A percentile compares a stretch with the other conserved stretches of the same genome.
Evolutionary conservation across 116 monocot genomes (phyloP).

Genomic region (Cymodocea nodosa): DNA sequence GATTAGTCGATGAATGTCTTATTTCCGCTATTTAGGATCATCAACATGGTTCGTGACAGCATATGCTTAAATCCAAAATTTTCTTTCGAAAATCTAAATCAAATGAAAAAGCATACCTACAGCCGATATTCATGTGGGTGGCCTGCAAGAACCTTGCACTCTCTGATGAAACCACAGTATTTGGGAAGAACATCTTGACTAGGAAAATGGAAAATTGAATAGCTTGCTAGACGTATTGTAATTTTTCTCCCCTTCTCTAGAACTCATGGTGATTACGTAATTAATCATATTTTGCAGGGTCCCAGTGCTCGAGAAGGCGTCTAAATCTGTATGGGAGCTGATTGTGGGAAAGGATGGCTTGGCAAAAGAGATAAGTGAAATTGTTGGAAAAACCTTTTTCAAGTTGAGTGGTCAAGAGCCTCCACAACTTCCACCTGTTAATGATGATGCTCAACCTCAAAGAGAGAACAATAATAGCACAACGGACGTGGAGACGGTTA

Average conservation of each 20-base stretch:
- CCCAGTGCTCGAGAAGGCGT: slow-evolving; percentile 94
- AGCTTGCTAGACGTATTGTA: too few relatives aligned
- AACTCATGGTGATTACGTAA: background rate
- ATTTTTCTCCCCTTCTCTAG: background rate
- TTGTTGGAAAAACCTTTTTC: slow-evolving; percentile 62
- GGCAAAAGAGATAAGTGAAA: slow-evolving; percentile 89
- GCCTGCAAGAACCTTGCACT: too few relatives aligned
- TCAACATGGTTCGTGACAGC: too few relatives aligned
- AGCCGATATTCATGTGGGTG: too few relatives aligned
- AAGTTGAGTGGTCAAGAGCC: slow-evolving; percentile 47
- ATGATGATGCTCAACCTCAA: slow-evolving; percentile 3
- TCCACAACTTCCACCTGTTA: slow-evolving; percentile 4
- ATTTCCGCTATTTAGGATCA: too few relatives aligned
- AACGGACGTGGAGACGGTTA: background rate
- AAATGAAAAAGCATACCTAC: too few relatives aligned
- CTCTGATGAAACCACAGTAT: too few relatives aligned
- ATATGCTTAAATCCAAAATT: too few relatives aligned
- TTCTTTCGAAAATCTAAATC: too few relatives aligned
- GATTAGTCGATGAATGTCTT: too few relatives aligned
- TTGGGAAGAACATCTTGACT: too few relatives aligned
- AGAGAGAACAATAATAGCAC: background rate
- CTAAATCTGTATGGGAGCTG: slow-evolving; percentile 90
- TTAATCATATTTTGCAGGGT: slow-evolving; percentile 38
- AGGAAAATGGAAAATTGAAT: too few relatives aligned
- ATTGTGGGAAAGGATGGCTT: slow-evolving; percentile 60